Evolutionary conservation across 306 rosid genomes (phyloP), one percentile per base, ranked within the genome.

Genomic region (Lablab purpureus): DNA sequence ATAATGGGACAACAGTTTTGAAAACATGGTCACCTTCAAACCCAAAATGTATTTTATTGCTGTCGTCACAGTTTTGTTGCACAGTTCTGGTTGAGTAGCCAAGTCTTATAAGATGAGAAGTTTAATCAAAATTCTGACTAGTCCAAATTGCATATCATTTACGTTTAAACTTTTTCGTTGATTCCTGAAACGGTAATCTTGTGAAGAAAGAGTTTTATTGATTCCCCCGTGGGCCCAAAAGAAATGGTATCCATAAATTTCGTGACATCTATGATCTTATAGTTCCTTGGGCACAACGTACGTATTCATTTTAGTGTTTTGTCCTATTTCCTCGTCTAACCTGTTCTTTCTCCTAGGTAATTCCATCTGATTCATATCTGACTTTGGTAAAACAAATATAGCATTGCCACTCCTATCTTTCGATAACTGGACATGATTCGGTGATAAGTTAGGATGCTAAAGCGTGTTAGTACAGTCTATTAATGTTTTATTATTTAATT

Each of bases 101-200:
- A 10, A 67, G 65, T 27, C 13, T 55, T 67, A 25, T 23, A 34
- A 75, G 36, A 18, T 68, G 6, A 21, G 14, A 34, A 47, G 56
- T 59, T 74, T 32, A 27, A 75, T 34, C 47, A n/a, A 47, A 56
- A 9, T 47, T 6, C n/a, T 47, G 77, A 69, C 21, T 36, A n/a
- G 56, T 81, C 40, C 8, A 34, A 34, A 34, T 34, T 1, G 10
- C 71, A 65, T 52, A 27, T 27, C 1, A 7, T 34, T 30, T 50
- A 19, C 47, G n/a, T 58, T 17, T 4, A 10, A 8, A 34, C 28
- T 10, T 8, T 12, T 67, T 59, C 7, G 40, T 56, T n/a, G 17
- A 58, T 60, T 60, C 19, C 37, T 3, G 17, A n/a, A 8, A 64
- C 14, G 9, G 32, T 14, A 52, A 54, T 67, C 55, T 36, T 36